Conservation (phyloP, 176 grass and related monocot species). For the Carex littledalei region DNA sequence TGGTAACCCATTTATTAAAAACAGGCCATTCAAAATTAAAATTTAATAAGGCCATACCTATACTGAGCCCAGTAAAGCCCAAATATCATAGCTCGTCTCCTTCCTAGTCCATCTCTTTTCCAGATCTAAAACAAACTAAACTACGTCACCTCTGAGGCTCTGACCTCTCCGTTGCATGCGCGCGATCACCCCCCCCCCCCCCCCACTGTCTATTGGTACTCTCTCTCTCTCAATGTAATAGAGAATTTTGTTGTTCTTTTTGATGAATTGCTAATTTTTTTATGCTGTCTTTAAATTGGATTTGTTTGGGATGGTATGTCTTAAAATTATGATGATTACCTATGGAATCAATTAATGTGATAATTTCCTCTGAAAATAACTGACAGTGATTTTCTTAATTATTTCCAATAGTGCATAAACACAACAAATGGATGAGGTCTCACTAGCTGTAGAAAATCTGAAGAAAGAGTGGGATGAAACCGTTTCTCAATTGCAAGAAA, state of each 20-base stretch:
- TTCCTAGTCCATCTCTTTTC: too few relatives aligned
- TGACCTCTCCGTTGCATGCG: too few relatives aligned
- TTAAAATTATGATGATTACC: neutral
- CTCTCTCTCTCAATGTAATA: neutral
- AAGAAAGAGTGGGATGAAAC: slow-evolving; percentile 63
- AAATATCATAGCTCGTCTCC: too few relatives aligned
- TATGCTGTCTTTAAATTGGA: neutral
- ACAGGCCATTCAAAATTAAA: too few relatives aligned
- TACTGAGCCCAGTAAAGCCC: too few relatives aligned
- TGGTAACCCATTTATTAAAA: too few relatives aligned
- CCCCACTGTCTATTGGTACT: too few relatives aligned
- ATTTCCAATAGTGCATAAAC: neutral
- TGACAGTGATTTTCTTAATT: neutral
- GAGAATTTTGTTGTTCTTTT: neutral
- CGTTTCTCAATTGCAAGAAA: slow-evolving; percentile 41
- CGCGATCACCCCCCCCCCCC: too few relatives aligned
- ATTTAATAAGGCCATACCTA: too few relatives aligned
- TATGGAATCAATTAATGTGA: neutral
- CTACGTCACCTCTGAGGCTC: too few relatives aligned
- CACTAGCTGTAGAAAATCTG: slow-evolving; percentile 55
- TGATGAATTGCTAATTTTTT: neutral
- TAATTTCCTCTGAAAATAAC: neutral
- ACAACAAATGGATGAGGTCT: slow-evolving; percentile 65
- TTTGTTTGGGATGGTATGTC: neutral
- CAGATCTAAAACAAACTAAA: too few relatives aligned